These are phyloP conservation scores for Sphaerosporella brunnea DNA, from an alignment of 495 filamentous ascomycete genomes.

Conservation along the genomic window DNA sequence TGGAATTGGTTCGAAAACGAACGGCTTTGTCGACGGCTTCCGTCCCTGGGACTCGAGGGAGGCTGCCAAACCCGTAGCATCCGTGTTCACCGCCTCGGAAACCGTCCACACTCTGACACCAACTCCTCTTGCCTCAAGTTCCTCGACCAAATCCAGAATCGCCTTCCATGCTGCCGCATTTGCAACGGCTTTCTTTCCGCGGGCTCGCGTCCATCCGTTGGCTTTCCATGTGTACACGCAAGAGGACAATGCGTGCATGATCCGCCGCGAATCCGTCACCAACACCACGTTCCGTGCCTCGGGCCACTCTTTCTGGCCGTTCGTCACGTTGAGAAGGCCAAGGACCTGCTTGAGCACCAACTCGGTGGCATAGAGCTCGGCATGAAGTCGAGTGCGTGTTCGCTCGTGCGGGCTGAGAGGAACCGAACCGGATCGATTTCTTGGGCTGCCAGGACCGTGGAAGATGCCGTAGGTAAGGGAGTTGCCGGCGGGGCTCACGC, in stretches of 20 bases:
- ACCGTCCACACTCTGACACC: not conserved
- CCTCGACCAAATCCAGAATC: not conserved
- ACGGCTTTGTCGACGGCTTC: no score
- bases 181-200: not conserved
- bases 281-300: not conserved
- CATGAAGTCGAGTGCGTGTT: not conserved
- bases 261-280: not conserved
- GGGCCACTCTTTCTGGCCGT: not conserved
- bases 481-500: not conserved
- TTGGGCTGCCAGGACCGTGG: not conserved
- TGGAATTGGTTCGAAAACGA: no score
- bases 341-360: not conserved
- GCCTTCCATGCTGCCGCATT: constrained; percentile 1
- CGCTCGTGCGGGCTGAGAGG: not conserved
- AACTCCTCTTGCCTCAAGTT: not conserved
- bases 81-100: not conserved
- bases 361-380: not conserved
- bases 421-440: not conserved
- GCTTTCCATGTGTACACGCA: not conserved
- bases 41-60: no score
- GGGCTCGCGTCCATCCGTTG: not conserved
- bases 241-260: not conserved
- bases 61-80: not conserved
- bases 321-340: not conserved
- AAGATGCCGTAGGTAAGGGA: not conserved